These are phyloP conservation scores for Lagerstroemia fauriei DNA, from an alignment of 441 rosid species.

Conservation along the genomic window DNA sequence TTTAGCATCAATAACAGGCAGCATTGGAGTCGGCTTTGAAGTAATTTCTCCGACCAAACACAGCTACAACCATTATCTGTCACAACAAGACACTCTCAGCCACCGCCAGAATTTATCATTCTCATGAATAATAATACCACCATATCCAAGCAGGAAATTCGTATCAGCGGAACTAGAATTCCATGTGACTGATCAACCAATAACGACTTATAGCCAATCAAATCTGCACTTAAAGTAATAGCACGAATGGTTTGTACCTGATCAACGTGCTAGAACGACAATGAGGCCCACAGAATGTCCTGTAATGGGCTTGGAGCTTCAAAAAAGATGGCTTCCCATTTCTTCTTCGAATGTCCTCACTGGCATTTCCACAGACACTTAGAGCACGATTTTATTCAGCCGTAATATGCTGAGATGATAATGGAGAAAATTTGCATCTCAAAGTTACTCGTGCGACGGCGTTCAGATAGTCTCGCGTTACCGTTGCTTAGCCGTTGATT, in stretches of 20 bases:
- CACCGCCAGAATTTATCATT: not conserved
- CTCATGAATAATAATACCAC: not conserved
- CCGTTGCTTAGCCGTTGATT: not conserved
- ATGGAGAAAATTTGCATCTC: no score
- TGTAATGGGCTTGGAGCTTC: not conserved
- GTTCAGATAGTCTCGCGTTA: not conserved
- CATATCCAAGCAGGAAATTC: not conserved
- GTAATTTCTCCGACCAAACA: not conserved
- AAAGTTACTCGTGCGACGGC: not conserved
- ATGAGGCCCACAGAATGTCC: not conserved
- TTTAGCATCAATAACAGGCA: not conserved
- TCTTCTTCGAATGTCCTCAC: not conserved
- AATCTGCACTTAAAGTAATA: not conserved
- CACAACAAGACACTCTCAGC: not conserved
- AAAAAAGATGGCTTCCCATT: no score
- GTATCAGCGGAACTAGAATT: not conserved
- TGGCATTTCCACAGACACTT: not conserved
- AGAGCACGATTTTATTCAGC: not conserved
- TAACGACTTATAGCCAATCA: not conserved
- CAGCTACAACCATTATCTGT: not conserved
- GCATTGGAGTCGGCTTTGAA: not conserved
- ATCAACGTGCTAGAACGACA: not conserved
- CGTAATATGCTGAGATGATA: not conserved
- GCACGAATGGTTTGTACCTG: not conserved
- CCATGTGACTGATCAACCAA: not conserved